Evolutionary conservation across 108 stramenopile species (phyloP).

Genomic region (Licmophora abbreviata): DNA sequence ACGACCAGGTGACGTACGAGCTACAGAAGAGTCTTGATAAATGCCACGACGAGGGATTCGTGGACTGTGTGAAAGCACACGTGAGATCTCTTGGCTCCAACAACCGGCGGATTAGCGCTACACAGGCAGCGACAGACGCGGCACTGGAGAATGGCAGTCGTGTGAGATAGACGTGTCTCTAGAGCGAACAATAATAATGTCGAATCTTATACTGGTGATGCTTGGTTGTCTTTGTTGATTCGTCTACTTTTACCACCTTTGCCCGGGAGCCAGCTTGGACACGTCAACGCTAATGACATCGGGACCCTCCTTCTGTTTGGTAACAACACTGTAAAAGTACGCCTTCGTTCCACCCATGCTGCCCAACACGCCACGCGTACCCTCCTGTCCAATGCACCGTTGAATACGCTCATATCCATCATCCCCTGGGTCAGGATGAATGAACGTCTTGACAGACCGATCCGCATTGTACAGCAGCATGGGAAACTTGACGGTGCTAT

Average conservation of each 20-base stretch:
- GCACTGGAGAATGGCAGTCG: no score
- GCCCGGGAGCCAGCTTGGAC: slow-evolving; percentile 29
- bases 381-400: slow-evolving; percentile 27
- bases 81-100: slow-evolving; percentile 40
- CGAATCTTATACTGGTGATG: no score
- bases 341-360: slow-evolving; percentile 45
- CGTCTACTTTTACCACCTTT: slow-evolving; percentile 34
- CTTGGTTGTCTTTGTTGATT: no score
- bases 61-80: slow-evolving; percentile 71
- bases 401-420: slow-evolving; percentile 46
- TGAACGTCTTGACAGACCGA: slow-evolving; percentile 43
- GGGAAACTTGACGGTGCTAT: slow-evolving; percentile 25
- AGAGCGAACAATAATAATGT: no score
- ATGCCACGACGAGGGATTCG: slow-evolving; percentile 78
- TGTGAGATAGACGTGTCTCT: no score
- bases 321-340: slow-evolving; percentile 57
- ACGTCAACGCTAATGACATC: slow-evolving; percentile 31
- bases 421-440: slow-evolving; percentile 43
- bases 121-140: no score
- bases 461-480: slow-evolving; percentile 54
- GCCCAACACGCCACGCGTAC: slow-evolving; percentile 38
- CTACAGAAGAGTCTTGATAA: slow-evolving; percentile 55
- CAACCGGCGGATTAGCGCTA: slow-evolving; percentile 20
- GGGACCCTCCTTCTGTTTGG: slow-evolving; percentile 9
- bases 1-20: slow-evolving; percentile 44